phyloP scores from a whole-genome alignment of 2,329 filamentous ascomycete species.

The Clonostachys solani region DNA sequence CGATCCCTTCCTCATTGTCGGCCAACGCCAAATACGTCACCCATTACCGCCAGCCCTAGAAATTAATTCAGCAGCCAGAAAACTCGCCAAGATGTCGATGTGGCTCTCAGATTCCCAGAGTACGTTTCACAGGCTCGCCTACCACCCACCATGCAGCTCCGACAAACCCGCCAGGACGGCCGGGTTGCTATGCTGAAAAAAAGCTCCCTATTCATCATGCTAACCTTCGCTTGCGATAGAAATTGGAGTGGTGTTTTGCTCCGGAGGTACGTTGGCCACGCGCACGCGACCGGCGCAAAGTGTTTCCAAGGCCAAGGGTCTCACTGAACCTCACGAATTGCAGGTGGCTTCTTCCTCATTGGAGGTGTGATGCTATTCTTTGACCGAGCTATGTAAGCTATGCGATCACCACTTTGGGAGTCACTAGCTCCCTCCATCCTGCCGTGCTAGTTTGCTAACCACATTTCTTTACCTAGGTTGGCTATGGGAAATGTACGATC shows the following conservation, averaged over 20 bases:
- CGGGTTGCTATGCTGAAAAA: not conserved
- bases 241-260: conserved; percentile 96
- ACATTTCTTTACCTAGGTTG: conserved; percentile 50
- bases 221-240: conserved; percentile 52
- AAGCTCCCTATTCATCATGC: conserved; percentile 7
- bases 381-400: conserved; percentile 81
- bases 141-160: conserved; percentile 11
- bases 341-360: conserved; percentile 91
- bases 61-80: not conserved
- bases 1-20: not conserved
- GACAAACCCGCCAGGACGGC: not conserved
- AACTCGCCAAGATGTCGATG: conserved; percentile 66
- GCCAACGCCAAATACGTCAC: not conserved
- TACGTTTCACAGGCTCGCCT: conserved; percentile 40
- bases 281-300: not conserved
- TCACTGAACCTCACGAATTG: not conserved
- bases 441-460: conserved; percentile 7
- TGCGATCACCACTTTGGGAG: no score
- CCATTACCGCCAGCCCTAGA: not conserved
- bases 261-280: conserved; percentile 68
- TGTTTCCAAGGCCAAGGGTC: not conserved
- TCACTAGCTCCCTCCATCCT: not conserved
- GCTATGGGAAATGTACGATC: conserved; percentile 89
- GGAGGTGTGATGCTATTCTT: conserved; percentile 96
- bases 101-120: conserved; percentile 96